Evolutionary conservation across 306 rosid species (phyloP), one percentile per base, ranked within the genome.

Genomic region (Cyclanthera cordifolia): DNA sequence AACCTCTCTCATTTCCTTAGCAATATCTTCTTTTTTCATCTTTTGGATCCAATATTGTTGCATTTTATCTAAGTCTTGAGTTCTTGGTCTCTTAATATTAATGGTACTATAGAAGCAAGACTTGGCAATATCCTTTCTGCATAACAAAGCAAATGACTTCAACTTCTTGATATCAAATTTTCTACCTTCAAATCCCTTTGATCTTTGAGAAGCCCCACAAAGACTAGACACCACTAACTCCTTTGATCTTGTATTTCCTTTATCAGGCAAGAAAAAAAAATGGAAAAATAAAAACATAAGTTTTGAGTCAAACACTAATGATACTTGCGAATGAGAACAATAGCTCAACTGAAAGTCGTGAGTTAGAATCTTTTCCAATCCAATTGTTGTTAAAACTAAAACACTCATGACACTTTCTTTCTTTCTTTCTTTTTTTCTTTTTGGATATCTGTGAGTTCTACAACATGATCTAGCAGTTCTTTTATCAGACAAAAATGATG

Each of bases 11-110:
- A 79, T 58, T 55, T 74, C 87, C 70, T 56, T 34, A 2, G 80
- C 68, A 19, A 54, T 27, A 50, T 85, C 95, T 73, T 80, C 88
- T 70, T 77, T 89, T 85, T 85, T 87, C 90, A 83, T 89, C 80
- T 81, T 89, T 52, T 52, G 57, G 25, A 71, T 39, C 82, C 83
- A 49, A 41, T 61, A 17, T 32, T 67, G 69, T 25, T 68, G 70
- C 53, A 74, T 77, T 28, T 74, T 82, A 25, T 70, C 64, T 28
- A 51, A n/a, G 68, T 79, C 51, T 67, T 21, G 20, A 20, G 73
- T 2, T 69, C 85, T 79, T 21, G 73, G 8, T 66, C 84, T 79
- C 81, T 76, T 89, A 28, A 79, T 65, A 58, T 76, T 74, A 30
- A 85, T 23, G 10, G 84, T 84, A 56, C 80, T 80, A 51, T 72